These are phyloP conservation scores for Dendrobium chrysotoxum DNA, from an alignment of 106 monocot genomes.

Conservation along the genomic window DNA sequence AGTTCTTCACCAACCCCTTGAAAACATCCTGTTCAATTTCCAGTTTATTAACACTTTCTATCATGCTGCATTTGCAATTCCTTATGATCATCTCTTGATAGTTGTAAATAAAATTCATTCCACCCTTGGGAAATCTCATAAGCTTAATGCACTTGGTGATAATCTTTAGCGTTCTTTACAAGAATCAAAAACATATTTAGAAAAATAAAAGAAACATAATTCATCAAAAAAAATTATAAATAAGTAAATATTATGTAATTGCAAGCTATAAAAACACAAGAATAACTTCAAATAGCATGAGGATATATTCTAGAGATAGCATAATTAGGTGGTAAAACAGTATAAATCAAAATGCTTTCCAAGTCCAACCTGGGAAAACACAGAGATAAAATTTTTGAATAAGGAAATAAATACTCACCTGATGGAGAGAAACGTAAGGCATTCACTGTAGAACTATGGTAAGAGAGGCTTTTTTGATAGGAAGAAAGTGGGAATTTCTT, in stretches of 20 bases:
- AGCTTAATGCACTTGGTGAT: no score
- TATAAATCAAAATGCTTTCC: background rate
- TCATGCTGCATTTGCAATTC: no score
- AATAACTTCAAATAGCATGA: background rate
- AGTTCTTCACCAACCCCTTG: no score
- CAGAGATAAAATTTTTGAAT: background rate
- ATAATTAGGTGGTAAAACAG: background rate
- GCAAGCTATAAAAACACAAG: background rate
- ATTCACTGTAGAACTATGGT: slow-evolving; percentile 79
- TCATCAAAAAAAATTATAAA: no score
- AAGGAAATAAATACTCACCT: slow-evolving; percentile 28
- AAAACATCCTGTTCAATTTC: no score
- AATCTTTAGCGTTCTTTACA: no score
- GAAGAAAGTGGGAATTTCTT: slow-evolving; percentile 58
- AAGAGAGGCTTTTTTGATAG: slow-evolving; percentile 68
- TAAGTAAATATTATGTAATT: background rate
- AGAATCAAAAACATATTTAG: no score
- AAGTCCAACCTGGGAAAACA: background rate
- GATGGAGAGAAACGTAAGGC: slow-evolving; percentile 79
- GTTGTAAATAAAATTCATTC: no score
- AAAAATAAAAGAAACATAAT: no score
- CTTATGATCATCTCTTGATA: no score
- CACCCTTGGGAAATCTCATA: no score
- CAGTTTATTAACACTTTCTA: no score
- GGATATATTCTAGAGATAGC: background rate